Percentiles rank a stretch among this genome's conserved stretches.
Conservation (phyloP, 495 filamentous ascomycete species). For the Penicillium coprophilum region DNA sequence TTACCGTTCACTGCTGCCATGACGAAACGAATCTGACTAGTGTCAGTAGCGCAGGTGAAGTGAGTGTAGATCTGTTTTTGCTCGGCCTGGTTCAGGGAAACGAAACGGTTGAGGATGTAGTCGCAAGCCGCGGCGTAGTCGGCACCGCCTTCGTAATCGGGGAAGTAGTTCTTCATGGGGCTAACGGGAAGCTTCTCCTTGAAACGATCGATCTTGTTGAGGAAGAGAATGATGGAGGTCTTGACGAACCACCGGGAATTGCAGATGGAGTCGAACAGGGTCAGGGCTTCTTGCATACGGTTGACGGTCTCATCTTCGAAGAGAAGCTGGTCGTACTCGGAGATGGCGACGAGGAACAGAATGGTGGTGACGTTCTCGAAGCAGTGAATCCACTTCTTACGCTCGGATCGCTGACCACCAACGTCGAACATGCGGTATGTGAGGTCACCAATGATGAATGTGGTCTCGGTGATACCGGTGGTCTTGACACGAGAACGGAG, state of each 20-base stretch:
- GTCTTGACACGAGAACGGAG: slow-evolving; percentile 98
- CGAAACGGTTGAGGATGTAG: slow-evolving; percentile 96
- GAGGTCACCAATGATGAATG: slow-evolving; percentile 95
- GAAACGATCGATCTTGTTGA: slow-evolving; percentile 99
- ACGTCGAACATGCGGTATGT: slow-evolving; percentile 99
- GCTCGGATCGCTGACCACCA: slow-evolving; percentile 95
- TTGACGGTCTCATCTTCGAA: slow-evolving; percentile 89
- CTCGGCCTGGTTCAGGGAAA: slow-evolving; percentile 95
- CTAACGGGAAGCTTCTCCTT: slow-evolving; percentile 99
- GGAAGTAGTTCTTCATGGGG: slow-evolving; percentile 99
- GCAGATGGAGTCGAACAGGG: slow-evolving; percentile 98
- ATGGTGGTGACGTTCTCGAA: slow-evolving; percentile 99
- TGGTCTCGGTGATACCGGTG: slow-evolving; percentile 98
- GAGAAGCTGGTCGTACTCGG: slow-evolving; percentile 96
- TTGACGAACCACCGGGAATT: slow-evolving; percentile 99
- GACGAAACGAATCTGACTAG: slow-evolving; percentile 97
- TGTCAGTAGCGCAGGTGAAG: slow-evolving; percentile 98
- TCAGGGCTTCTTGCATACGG: slow-evolving; percentile 99
- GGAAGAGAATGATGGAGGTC: slow-evolving; percentile 98
- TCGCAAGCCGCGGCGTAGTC: slow-evolving; percentile 93
- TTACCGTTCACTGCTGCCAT: slow-evolving; percentile 99
- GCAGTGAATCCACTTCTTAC: slow-evolving; percentile 99
- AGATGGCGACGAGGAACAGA: slow-evolving; percentile 97
- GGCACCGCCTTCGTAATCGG: slow-evolving; percentile 92
- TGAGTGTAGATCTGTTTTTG: slow-evolving; percentile 99